phyloP scores from a whole-genome alignment of 345 rosid species.

The Moricandia arvensis region DNA sequence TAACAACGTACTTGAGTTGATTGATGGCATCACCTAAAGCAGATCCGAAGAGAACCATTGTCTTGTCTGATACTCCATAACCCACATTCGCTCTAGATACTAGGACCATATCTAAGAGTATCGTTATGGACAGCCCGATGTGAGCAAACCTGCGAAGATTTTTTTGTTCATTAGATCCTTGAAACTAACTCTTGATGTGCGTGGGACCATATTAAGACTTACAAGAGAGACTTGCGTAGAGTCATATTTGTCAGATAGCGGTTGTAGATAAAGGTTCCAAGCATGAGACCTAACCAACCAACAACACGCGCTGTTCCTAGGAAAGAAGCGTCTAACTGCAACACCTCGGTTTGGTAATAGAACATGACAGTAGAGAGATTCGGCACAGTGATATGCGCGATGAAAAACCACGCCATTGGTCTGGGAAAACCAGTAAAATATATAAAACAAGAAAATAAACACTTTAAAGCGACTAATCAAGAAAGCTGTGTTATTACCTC shows the following conservation, averaged over 20 bases:
- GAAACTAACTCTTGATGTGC: background rate
- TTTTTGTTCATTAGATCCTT: conserved; percentile 21
- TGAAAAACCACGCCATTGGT: conserved; percentile 98
- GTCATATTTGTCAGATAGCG: conserved; percentile 70
- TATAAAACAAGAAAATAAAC: conserved; percentile 19
- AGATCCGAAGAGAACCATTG: conserved; percentile 85
- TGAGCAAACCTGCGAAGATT: conserved; percentile 75
- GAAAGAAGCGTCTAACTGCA: conserved; percentile 84
- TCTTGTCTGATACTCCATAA: conserved; percentile 76
- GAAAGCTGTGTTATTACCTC: conserved; percentile 48
- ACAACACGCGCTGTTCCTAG: conserved; percentile 83
- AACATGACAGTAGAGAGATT: conserved; percentile 93
- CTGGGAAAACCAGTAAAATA: conserved; percentile 46
- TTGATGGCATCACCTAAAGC: conserved; percentile 88
- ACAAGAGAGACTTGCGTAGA: conserved; percentile 74
- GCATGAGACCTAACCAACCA: conserved; percentile 94
- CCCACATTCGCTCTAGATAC: conserved; percentile 59
- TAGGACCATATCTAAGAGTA: conserved; percentile 65
- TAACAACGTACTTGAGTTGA: conserved; percentile 74
- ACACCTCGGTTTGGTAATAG: conserved; percentile 89
- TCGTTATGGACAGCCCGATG: conserved; percentile 58
- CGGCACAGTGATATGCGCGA: conserved; percentile 81
- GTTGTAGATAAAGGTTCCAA: conserved; percentile 78
- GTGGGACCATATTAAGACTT: conserved; percentile 34
- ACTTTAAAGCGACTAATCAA: conserved; percentile 16